Percentiles rank a stretch among this genome's conserved stretches.
phyloP scores from a whole-genome alignment of 2,329 filamentous ascomycete species.

The Curvularia spicifera region DNA sequence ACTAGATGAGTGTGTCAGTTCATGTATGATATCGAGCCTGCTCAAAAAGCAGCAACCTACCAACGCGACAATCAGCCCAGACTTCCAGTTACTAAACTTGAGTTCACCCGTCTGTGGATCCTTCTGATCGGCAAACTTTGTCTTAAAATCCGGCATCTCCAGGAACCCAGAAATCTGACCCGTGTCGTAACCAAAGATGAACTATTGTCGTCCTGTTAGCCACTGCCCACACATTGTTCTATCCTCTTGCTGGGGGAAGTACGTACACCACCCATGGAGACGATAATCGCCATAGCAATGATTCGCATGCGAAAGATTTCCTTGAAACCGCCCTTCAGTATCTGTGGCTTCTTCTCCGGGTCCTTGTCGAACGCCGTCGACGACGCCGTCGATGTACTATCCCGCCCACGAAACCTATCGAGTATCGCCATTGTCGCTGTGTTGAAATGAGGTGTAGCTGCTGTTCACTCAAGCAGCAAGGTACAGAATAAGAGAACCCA shows the following conservation, averaged over 20 bases:
- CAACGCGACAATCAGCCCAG: slow-evolving; percentile 45
- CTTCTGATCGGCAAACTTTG: slow-evolving; percentile 36
- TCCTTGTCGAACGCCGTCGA: slow-evolving; percentile 31
- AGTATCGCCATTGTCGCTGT: slow-evolving; percentile 31
- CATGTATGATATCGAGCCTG: neutral
- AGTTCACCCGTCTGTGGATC: slow-evolving; percentile 29
- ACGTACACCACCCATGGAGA: slow-evolving; percentile 47
- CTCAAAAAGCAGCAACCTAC: slow-evolving; percentile 20
- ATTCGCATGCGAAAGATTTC: slow-evolving; percentile 44
- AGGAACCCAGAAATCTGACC: slow-evolving; percentile 48
- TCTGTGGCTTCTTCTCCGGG: slow-evolving; percentile 39
- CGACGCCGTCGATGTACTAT: slow-evolving; percentile 28
- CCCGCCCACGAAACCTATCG: slow-evolving; percentile 23
- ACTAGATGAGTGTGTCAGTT: slow-evolving; percentile 27
- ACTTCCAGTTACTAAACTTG: slow-evolving; percentile 41
- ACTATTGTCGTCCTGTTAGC: slow-evolving; percentile 2
- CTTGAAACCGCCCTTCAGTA: slow-evolving; percentile 29
- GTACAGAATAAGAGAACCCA: neutral
- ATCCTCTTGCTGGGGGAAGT: neutral
- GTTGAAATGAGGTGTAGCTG: neutral
- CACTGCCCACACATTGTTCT: neutral
- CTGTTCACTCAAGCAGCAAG: neutral
- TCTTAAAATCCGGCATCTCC: slow-evolving; percentile 47
- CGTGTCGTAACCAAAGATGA: slow-evolving; percentile 44
- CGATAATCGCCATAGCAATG: slow-evolving; percentile 42